A percentile compares a stretch with the other conserved stretches of the same genome.
Evolutionary conservation across 2,329 filamentous ascomycete genomes (phyloP).

Genomic region (Amphichorda felina): DNA sequence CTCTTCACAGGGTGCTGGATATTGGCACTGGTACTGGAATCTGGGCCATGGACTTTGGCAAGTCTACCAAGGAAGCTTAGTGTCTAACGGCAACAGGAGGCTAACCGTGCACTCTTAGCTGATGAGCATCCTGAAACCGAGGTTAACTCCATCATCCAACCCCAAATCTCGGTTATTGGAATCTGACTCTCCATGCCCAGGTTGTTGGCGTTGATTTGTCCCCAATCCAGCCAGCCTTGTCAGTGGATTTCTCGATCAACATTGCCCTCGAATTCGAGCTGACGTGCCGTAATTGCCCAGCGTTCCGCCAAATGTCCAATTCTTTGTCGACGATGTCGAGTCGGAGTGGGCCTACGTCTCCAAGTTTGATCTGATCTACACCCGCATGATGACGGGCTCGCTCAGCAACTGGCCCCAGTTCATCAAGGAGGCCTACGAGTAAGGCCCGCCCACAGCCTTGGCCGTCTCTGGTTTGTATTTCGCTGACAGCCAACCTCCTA

Average conservation of each 20-base stretch:
- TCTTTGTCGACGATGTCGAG: slow-evolving; percentile 12
- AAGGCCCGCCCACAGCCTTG: too few species aligned
- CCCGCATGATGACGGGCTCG: slow-evolving; percentile 11
- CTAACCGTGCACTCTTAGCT: too few species aligned
- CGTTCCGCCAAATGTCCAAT: slow-evolving; percentile 10
- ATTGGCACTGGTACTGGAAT: slow-evolving; percentile 19
- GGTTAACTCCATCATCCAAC: not conserved
- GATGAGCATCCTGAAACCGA: slow-evolving; percentile 10
- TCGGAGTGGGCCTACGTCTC: slow-evolving; percentile 10
- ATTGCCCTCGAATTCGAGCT: too few species aligned
- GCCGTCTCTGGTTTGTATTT: too few species aligned
- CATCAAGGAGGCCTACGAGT: too few species aligned
- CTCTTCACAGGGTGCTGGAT: slow-evolving; percentile 16
- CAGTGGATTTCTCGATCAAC: too few species aligned
- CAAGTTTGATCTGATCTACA: slow-evolving; percentile 12
- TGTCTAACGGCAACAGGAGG: too few species aligned
- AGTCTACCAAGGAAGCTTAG: too few species aligned
- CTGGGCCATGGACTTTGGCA: slow-evolving; percentile 20
- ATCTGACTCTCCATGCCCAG: not conserved
- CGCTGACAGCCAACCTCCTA: too few species aligned
- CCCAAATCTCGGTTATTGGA: not conserved
- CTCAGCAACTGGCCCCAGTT: too few species aligned
- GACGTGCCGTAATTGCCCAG: too few species aligned
- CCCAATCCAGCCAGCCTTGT: slow-evolving; percentile 17
- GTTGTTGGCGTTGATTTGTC: slow-evolving; percentile 19